These are phyloP conservation scores for Luffa acutangula DNA, from an alignment of 306 rosid species.

Conservation along the genomic window DNA sequence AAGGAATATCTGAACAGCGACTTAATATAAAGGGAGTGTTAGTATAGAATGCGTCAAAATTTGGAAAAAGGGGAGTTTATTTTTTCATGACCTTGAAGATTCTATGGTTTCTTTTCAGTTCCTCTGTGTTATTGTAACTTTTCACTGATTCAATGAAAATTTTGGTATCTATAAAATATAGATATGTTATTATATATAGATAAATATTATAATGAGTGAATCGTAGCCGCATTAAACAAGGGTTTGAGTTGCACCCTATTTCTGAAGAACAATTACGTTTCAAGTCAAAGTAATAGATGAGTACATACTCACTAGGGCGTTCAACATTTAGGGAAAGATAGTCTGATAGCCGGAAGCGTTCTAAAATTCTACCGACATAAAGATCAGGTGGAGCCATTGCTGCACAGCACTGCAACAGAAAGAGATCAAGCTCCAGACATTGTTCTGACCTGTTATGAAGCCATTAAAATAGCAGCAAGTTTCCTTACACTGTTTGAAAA, in stretches of 20 bases:
- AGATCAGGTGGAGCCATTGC: constrained; percentile 83
- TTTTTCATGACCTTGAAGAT: not conserved
- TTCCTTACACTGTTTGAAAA: not conserved
- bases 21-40: not conserved
- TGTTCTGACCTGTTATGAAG: constrained; percentile 76
- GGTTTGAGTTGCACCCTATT: not conserved
- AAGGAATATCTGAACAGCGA: not conserved
- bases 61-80: not conserved
- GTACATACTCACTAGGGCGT: constrained; percentile 57
- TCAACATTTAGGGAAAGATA: constrained; percentile 60
- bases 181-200: not conserved
- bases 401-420: constrained; percentile 96
- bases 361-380: constrained; percentile 60
- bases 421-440: constrained; percentile 83
- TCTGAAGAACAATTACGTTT: not conserved
- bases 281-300: constrained; percentile 12
- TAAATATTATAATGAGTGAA: not conserved
- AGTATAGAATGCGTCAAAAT: not conserved
- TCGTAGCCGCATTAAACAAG: not conserved
- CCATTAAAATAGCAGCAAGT: constrained; percentile 6
- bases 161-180: not conserved
- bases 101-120: not conserved
- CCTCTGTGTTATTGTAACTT: not conserved
- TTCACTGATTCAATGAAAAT: not conserved
- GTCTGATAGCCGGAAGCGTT: constrained; percentile 70